Evolutionary conservation across 192 early-diverging fungal species (phyloP), one percentile per base, ranked within the genome.

Genomic region (Entophlyctis luteolus): DNA sequence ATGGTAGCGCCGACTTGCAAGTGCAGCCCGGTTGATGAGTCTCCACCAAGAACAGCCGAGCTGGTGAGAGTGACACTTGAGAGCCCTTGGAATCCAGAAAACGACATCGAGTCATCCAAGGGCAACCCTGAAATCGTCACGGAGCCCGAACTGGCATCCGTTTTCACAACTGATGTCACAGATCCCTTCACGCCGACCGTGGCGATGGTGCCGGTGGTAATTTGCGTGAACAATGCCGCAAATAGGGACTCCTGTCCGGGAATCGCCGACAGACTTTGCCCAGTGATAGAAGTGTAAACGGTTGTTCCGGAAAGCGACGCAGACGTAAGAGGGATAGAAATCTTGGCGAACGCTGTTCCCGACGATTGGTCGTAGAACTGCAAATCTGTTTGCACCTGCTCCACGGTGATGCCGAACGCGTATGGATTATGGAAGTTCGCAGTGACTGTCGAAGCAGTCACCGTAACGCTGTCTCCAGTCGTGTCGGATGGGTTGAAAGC

Each of bases 401-500:
- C 16, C 2, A 68, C 35, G 23, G 62, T 25, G 37, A 68, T 47
- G n/a, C 22, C 35, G 67, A 68, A 68, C 1, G 18, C 34, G 67
- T 37, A 68, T 37, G 67, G 67, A 18, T 27, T 27, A 4, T 62
- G 29, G 67, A 68, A 68, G n/a, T 37, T 42, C 29, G 67, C 67
- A 35, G 29, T 48, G n/a, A 68, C 33, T 18, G 23, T 20, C 25
- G 53, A 28, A 38, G 67, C 32, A 46, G 27, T 67, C 14, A 55
- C 36, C 10, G 20, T 14, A 34, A 53, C 49, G 36, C 48, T 65
- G 49, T 65, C 22, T n/a, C 62, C 62, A 22, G 49, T 53, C 28
- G 49, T n/a, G 49, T 65, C 62, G 1, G 49, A 14, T 4, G 67
- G 16, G 37, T 38, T 36, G 18, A 68, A 38, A 18, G 32, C 34